These are phyloP conservation scores for Pseudogymnoascus verrucosus DNA, from an alignment of 2,329 filamentous ascomycete genomes.

Conservation along the genomic window DNA sequence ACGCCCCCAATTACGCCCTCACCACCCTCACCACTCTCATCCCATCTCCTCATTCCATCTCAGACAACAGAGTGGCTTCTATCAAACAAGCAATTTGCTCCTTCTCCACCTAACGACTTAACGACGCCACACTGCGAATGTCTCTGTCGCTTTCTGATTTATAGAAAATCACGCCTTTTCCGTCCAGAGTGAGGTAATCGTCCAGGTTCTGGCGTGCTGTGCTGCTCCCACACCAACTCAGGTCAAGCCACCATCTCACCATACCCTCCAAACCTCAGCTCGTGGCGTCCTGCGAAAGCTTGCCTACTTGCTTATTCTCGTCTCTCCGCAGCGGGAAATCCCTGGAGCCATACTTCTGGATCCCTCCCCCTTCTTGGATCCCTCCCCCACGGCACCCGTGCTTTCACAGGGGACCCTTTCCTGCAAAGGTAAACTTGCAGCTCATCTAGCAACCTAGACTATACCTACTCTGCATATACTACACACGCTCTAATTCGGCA, in stretches of 20 bases:
- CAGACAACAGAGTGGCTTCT: background rate
- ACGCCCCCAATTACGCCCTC: background rate
- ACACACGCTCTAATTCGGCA: background rate
- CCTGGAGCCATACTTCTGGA: conserved; percentile 2
- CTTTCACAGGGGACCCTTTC: background rate
- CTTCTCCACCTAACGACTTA: conserved; percentile 6
- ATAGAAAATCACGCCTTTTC: conserved; percentile 8
- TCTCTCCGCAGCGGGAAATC: background rate
- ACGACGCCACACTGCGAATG: conserved; percentile 2
- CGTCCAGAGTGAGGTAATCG: background rate
- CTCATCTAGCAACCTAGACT: background rate
- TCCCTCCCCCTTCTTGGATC: background rate
- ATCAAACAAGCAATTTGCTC: background rate
- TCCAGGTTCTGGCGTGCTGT: background rate
- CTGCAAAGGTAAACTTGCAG: background rate
- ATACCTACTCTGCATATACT: background rate
- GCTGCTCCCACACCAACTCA: background rate
- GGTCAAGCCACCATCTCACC: background rate
- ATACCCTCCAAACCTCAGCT: background rate
- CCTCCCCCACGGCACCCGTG: background rate
- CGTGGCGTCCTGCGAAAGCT: background rate
- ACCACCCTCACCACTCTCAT: background rate
- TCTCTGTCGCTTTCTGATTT: conserved; percentile 4
- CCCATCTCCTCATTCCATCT: background rate
- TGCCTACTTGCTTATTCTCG: conserved; percentile 1